Conservation (phyloP, 2,329 filamentous ascomycete species). For the Tolypocladium endophyticum region DNA sequence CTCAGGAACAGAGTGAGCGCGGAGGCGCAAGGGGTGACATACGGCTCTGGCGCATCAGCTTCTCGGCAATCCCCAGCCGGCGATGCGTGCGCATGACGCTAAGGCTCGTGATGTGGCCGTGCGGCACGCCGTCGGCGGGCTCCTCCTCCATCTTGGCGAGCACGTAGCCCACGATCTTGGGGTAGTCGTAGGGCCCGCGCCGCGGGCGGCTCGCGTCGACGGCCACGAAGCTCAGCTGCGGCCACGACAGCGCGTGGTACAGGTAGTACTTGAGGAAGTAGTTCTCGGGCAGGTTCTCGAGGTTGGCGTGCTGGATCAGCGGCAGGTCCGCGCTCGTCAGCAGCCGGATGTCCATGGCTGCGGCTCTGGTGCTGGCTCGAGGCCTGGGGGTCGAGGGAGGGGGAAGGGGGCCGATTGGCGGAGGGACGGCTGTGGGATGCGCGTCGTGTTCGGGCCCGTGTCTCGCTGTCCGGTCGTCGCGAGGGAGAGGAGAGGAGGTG, state of each 20-base stretch:
- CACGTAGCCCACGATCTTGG: constrained; percentile 98
- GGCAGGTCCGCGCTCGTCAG: constrained; percentile 76
- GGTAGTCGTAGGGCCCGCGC: constrained; percentile 74
- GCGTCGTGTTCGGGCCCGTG: not conserved
- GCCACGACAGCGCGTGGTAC: constrained; percentile 97
- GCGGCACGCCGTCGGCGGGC: constrained; percentile 76
- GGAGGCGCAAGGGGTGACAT: constrained; percentile 26
- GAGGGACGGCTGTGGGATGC: not conserved
- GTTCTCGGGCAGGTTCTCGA: constrained; percentile 98
- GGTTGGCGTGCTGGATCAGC: constrained; percentile 94
- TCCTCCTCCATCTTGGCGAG: constrained; percentile 99
- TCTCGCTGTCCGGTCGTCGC: not conserved
- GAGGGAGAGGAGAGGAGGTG: not conserved
- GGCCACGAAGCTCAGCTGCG: constrained; percentile 91
- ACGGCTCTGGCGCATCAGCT: constrained; percentile 95
- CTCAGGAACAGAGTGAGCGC: not conserved
- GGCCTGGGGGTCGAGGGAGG: not conserved
- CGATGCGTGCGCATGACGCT: constrained; percentile 95
- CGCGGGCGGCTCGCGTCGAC: constrained; percentile 78
- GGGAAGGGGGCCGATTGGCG: not conserved
- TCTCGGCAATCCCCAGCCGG: constrained; percentile 84
- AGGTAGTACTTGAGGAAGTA: constrained; percentile 99
- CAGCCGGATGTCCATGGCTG: constrained; percentile 76
- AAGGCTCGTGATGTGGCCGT: constrained; percentile 92
- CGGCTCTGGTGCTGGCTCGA: not conserved